These are phyloP conservation scores for Elsinoe arachidis DNA, from an alignment of 2,329 filamentous ascomycete species.

Conservation along the genomic window DNA sequence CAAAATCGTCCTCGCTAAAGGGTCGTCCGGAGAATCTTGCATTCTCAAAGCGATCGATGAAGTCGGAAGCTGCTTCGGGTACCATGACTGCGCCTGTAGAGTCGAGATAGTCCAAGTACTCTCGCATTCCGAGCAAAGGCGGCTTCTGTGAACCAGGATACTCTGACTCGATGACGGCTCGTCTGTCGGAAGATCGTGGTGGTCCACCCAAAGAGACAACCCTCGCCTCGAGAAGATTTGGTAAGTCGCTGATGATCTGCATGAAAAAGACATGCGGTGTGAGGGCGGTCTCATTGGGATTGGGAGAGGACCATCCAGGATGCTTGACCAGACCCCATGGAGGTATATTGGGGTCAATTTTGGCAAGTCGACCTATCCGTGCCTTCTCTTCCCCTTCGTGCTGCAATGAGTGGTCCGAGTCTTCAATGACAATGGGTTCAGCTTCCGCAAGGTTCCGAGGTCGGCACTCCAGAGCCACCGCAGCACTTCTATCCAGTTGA, in stretches of 20 bases:
- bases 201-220: slow-evolving; percentile 64
- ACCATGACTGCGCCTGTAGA: slow-evolving; percentile 55
- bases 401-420: slow-evolving; percentile 7
- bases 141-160: slow-evolving; percentile 52
- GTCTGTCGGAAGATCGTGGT: slow-evolving; percentile 41
- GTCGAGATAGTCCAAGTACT: slow-evolving; percentile 67
- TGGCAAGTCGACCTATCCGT: slow-evolving; percentile 19
- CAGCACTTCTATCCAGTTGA: slow-evolving; percentile 65
- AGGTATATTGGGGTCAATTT: slow-evolving; percentile 30
- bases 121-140: slow-evolving; percentile 62
- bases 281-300: slow-evolving; percentile 48
- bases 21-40: slow-evolving; percentile 71
- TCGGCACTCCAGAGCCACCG: slow-evolving; percentile 68
- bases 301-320: slow-evolving; percentile 78
- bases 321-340: slow-evolving; percentile 82
- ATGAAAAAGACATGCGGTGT: slow-evolving; percentile 75
- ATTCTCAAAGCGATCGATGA: slow-evolving; percentile 69
- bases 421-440: slow-evolving; percentile 21
- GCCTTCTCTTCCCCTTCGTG: slow-evolving; percentile 11
- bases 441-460: slow-evolving; percentile 48
- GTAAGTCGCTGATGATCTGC: slow-evolving; percentile 72
- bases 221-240: slow-evolving; percentile 84
- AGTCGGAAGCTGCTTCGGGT: slow-evolving; percentile 44
- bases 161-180: slow-evolving; percentile 59
- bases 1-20: slow-evolving; percentile 62